phyloP scores from a whole-genome alignment of 2,329 filamentous ascomycete genomes.

The Colletotrichum graminicola region DNA sequence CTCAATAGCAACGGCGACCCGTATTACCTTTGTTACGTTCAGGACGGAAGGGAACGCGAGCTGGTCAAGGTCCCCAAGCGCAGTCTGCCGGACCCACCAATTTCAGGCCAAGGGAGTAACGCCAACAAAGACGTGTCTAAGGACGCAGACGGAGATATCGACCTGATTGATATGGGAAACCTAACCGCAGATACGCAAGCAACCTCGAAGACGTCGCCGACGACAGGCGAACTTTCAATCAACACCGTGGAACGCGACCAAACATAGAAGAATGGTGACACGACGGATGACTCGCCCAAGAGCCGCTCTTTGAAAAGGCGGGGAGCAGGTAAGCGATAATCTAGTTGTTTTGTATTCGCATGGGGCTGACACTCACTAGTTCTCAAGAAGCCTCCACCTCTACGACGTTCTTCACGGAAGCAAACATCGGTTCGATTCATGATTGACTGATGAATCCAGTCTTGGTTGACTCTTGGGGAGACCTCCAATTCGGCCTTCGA shows the following conservation, averaged over 20 bases:
- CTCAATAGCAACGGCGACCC: conserved; percentile 79
- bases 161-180: not conserved
- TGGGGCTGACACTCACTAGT: not conserved
- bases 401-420: not conserved
- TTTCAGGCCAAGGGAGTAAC: not conserved
- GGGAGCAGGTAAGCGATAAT: not conserved
- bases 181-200: not conserved
- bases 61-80: conserved; percentile 59
- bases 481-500: not conserved
- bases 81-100: not conserved
- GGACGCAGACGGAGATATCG: conserved; percentile 34
- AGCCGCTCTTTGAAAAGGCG: not conserved
- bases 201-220: not conserved
- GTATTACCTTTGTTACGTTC: conserved; percentile 87
- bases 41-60: conserved; percentile 71
- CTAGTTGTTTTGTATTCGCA: too few species aligned
- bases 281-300: not conserved
- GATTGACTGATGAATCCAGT: not conserved
- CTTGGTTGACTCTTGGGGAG: too few species aligned
- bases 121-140: not conserved
- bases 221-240: too few species aligned
- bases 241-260: conserved; percentile 6
- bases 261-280: conserved; percentile 6
- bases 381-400: not conserved
- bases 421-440: not conserved